Percentiles rank a stretch among this genome's conserved stretches.
phyloP scores from a whole-genome alignment of 2,329 filamentous ascomycete genomes.

The Penicillium paneum region DNA sequence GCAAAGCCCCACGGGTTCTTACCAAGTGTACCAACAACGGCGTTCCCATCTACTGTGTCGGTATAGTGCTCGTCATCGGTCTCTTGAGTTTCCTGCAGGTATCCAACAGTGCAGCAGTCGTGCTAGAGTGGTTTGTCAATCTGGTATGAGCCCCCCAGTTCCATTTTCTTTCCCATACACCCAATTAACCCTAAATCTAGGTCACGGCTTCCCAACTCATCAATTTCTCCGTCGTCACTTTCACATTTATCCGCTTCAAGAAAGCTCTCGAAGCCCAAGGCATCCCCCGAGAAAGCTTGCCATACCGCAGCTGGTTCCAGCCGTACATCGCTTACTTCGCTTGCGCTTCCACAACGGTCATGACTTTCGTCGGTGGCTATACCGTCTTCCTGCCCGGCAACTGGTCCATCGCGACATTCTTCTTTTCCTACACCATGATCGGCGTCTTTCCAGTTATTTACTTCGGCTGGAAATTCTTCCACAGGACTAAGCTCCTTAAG shows the following conservation, averaged over 20 bases:
- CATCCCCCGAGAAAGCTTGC: constrained; percentile 63
- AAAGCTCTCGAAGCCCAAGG: constrained; percentile 68
- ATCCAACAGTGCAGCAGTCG: constrained; percentile 61
- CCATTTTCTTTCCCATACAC: background rate
- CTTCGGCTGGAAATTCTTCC: constrained; percentile 67
- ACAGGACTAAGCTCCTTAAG: constrained; percentile 58
- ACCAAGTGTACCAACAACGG: constrained; percentile 60
- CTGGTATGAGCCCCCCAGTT: constrained; percentile 41
- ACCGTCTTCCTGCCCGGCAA: constrained; percentile 67
- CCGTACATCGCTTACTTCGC: constrained; percentile 70
- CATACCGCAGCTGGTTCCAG: constrained; percentile 66
- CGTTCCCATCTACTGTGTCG: constrained; percentile 72
- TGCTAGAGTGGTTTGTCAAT: constrained; percentile 70
- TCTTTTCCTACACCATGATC: constrained; percentile 76
- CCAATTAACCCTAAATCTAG: constrained; percentile 19
- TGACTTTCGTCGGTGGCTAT: constrained; percentile 74
- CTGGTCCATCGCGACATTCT: constrained; percentile 67
- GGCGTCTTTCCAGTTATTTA: constrained; percentile 67
- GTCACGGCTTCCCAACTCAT: constrained; percentile 72
- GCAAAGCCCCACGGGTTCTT: constrained; percentile 66
- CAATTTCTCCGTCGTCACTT: constrained; percentile 67
- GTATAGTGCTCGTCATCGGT: constrained; percentile 63
- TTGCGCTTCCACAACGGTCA: constrained; percentile 61
- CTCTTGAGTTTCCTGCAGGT: constrained; percentile 73
- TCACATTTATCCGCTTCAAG: constrained; percentile 70